Base-by-base conservation (phyloP, 805 yeast genomes). In the Ogataea paradorogensis region DNA sequence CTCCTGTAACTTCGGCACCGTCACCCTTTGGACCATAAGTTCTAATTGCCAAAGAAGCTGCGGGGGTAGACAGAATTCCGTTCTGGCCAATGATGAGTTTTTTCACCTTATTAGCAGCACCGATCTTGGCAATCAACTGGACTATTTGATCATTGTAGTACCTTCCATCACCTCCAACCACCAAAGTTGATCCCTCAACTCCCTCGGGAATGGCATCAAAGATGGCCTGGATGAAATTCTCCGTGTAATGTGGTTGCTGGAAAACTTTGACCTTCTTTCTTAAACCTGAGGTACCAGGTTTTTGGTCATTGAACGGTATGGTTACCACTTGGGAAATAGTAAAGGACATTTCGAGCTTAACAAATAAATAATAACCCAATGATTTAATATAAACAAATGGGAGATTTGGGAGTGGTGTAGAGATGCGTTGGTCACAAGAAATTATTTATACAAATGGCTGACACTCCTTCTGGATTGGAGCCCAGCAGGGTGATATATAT, bases 271-370 rank as follows among this genome's bases (percentile, higher is more conserved):
- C 95, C 68, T 84, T 89, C 73, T 91, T 91, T 58, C 99, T 78
- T 34, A 91, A 78, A 16, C 99, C 99, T 7, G 98, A 91, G 15
- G 99, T 91, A 26, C 99, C 99, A 9, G 99, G 98, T 62, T 90
- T 93, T 63, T 91, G 99, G 67, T 90, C 99, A 30, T 66, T 72
- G 64, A 78, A 91, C 1, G 96, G 81, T 9, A 74, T 78, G 15
- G 98, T 90, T 27, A 74, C 58, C 30, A 86, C 70, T 14, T 39
- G 32, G 3, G 50, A 38, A 26, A 56, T 24, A 4, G 42, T 9
- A 25, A 40, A 50, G 8, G 52, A 33, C 56, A 51, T 53, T 26
- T 5, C 33, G 28, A n/a, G 13, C 7, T 32, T 9, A 38, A 13
- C 21, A 10, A 16, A 4, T 13, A 20, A 11, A 37, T 32, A 9